Base-by-base conservation (phyloP, 805 yeast genomes). In the Priceomyces haplophilus region DNA sequence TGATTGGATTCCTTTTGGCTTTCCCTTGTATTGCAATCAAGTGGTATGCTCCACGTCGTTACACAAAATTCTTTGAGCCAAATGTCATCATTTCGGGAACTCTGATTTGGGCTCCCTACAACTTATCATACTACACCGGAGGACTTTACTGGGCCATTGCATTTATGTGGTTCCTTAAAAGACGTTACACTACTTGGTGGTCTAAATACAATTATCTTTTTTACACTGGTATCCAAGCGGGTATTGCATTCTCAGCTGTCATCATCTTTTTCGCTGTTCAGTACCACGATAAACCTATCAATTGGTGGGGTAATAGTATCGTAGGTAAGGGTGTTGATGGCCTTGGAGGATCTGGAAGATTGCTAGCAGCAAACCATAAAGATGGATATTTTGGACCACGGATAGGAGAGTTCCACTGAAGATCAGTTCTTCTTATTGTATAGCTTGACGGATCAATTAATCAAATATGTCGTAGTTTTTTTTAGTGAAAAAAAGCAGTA, bases 341-440 rank as follows among this genome's bases (percentile, higher is more conserved):
- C 36, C 69, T 64, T 32, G 62, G 59, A 31, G 21, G 29, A 2
- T 33, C 55, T 10, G 42, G 44, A 25, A 40, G 37, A 27, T 42
- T 49, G 40, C n/a, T n/a, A n/a, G 36, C 53, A 13, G 33, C 34
- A 18, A 37, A 48, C 18, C 61, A 63, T 10, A 61, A 62, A 1
- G 64, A 54, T 25, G 72, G 73, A 1, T 66, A 65, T 49, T 65
- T 68, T 46, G 73, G 73, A n/a, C 58, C 54, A 7, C 47, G 62
- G 41, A 24, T 37, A 15, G 64, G 62, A 4, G 43, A 42, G 24
- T 45, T 39, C 13, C 47, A n/a, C n/a, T n/a, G n/a, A n/a, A n/a
- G n/a, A n/a, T n/a, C n/a, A n/a, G n/a, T n/a, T n/a, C n/a, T n/a
- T n/a, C n/a, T n/a, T 42, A 18, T 42, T 20, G 24, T n/a, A n/a